These are phyloP conservation scores for Lachnellula subtilissima DNA, from an alignment of 2,329 filamentous ascomycete species.

Conservation along the genomic window DNA sequence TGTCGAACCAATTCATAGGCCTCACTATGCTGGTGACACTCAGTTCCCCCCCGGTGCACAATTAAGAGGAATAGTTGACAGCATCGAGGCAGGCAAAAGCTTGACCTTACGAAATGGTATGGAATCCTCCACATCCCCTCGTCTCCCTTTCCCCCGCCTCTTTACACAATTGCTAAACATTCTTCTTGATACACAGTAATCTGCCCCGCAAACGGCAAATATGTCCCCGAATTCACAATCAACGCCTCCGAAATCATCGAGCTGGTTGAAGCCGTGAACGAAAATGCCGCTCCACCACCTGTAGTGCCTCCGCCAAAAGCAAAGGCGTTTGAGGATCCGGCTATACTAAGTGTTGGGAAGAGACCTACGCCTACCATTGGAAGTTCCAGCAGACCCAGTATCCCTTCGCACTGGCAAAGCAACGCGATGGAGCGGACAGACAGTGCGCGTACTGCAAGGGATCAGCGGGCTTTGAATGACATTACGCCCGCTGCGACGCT, in stretches of 20 bases:
- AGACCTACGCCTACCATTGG: slow-evolving; percentile 28
- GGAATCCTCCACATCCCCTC: neutral
- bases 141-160: neutral
- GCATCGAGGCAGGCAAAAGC: slow-evolving; percentile 31
- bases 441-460: slow-evolving; percentile 20
- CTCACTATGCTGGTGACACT: slow-evolving; percentile 35
- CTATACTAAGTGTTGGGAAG: slow-evolving; percentile 32
- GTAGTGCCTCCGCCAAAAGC: slow-evolving; percentile 4
- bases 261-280: slow-evolving; percentile 29
- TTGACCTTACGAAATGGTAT: slow-evolving; percentile 33
- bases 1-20: slow-evolving; percentile 33
- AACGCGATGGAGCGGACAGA: slow-evolving; percentile 28
- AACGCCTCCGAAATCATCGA: slow-evolving; percentile 30
- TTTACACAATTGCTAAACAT: slow-evolving; percentile 1
- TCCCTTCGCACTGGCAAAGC: slow-evolving; percentile 30
- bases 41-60: slow-evolving; percentile 31
- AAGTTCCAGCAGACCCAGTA: slow-evolving; percentile 1
- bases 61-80: slow-evolving; percentile 29
- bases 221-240: slow-evolving; percentile 30
- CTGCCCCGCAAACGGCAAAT: slow-evolving; percentile 29
- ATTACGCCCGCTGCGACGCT: slow-evolving; percentile 36
- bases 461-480: slow-evolving; percentile 18
- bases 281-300: slow-evolving; percentile 19
- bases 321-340: slow-evolving; percentile 31
- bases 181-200: slow-evolving; percentile 19